phyloP scores from a whole-genome alignment of 2,329 filamentous ascomycete species.

The Neonectria magnoliae region DNA sequence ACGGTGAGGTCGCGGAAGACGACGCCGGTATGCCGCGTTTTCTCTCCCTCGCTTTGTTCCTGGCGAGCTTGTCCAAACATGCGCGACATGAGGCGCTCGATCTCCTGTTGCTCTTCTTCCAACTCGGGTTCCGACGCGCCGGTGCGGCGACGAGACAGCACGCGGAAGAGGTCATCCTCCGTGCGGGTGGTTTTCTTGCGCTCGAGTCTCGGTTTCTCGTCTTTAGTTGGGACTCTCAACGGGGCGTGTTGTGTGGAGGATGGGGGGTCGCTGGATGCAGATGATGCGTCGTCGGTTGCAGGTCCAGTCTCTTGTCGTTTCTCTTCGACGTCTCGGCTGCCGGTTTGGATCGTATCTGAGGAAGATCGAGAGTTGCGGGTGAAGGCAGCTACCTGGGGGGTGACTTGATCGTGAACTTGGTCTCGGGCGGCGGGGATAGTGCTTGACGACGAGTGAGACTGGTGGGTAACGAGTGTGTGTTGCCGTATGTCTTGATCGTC shows the following conservation, averaged over 20 bases:
- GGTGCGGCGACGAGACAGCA: slow-evolving; percentile 59
- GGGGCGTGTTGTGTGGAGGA: slow-evolving; percentile 37
- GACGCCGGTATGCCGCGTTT: slow-evolving; percentile 75
- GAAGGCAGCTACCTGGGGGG: not conserved
- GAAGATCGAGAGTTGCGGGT: not conserved
- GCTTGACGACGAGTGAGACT: not conserved
- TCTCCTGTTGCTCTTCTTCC: slow-evolving; percentile 55
- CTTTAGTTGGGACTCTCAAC: slow-evolving; percentile 38
- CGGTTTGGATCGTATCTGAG: not conserved
- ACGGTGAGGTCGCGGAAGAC: slow-evolving; percentile 77
- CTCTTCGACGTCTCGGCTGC: not conserved
- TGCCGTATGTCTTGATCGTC: not conserved
- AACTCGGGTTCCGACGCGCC: slow-evolving; percentile 50
- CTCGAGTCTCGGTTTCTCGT: slow-evolving; percentile 32
- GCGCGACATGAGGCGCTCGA: slow-evolving; percentile 71
- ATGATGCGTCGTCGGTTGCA: slow-evolving; percentile 12
- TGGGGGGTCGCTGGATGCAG: slow-evolving; percentile 11
- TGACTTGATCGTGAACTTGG: not conserved
- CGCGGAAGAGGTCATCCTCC: slow-evolving; percentile 63
- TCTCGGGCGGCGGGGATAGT: not conserved
- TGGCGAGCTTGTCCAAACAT: slow-evolving; percentile 76
- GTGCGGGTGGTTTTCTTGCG: slow-evolving; percentile 45
- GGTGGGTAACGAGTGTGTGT: not conserved
- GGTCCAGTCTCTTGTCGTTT: not conserved
- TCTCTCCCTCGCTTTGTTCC: slow-evolving; percentile 73